These are phyloP conservation scores for Lentithecium fluviatile DNA, from an alignment of 495 filamentous ascomycete species.

Conservation along the genomic window DNA sequence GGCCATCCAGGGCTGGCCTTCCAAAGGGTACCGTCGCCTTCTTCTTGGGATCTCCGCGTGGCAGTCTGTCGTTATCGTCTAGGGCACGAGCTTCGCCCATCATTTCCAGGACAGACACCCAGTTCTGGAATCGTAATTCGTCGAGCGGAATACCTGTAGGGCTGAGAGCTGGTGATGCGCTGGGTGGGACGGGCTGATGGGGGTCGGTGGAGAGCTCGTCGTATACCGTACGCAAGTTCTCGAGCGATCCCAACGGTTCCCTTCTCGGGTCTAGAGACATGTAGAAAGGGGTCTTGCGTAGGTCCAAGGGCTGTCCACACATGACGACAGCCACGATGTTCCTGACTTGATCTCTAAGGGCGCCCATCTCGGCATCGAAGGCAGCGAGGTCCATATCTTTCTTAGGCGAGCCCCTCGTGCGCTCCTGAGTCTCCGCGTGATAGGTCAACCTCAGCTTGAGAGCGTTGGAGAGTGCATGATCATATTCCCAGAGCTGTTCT, in stretches of 20 bases:
- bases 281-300: slow-evolving; percentile 20
- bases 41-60: no score
- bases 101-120: slow-evolving; percentile 27
- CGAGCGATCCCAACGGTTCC: slow-evolving; percentile 1
- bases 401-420: no score
- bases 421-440: no score
- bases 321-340: slow-evolving; percentile 25
- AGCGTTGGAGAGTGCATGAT: background rate
- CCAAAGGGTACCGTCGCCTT: no score
- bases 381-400: slow-evolving; percentile 10
- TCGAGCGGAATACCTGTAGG: slow-evolving; percentile 29
- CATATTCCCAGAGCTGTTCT: slow-evolving; percentile 4
- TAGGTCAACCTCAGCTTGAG: background rate
- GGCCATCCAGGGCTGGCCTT: no score
- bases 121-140: slow-evolving; percentile 37
- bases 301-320: slow-evolving; percentile 26
- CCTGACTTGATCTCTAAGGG: slow-evolving; percentile 3
- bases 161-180: slow-evolving; percentile 4
- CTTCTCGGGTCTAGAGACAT: slow-evolving; percentile 26
- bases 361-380: slow-evolving; percentile 2
- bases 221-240: slow-evolving; percentile 35
- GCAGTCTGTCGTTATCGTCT: background rate
- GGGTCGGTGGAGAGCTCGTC: slow-evolving; percentile 42
- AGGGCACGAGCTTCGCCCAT: slow-evolving; percentile 29
- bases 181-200: slow-evolving; percentile 20